Percentiles rank a stretch among this genome's conserved stretches.
These are phyloP conservation scores for Naganishia liquefaciens DNA, from an alignment of 1,284 basidiomycete species.

Conservation along the genomic window DNA sequence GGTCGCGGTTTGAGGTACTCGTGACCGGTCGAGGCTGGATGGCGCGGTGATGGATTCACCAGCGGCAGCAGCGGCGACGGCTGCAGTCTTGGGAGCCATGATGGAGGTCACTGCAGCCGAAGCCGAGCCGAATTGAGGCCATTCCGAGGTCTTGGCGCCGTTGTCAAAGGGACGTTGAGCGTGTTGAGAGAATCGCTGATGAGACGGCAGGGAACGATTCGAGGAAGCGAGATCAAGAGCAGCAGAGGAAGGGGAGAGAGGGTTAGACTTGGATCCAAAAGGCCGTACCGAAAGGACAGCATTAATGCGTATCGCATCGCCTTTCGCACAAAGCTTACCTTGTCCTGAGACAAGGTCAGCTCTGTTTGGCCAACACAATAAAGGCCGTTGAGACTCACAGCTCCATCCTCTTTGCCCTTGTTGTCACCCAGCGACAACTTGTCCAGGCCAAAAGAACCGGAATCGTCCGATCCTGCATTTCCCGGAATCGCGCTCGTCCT, in stretches of 20 bases:
- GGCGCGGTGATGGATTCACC: slow-evolving; percentile 43
- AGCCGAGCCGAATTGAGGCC: slow-evolving; percentile 79
- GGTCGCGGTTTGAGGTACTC: slow-evolving; percentile 10
- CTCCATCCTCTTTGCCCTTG: slow-evolving; percentile 58
- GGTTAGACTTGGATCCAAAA: slow-evolving; percentile 24
- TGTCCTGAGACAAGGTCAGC: slow-evolving; percentile 17
- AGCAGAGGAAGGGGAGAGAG: slow-evolving; percentile 82
- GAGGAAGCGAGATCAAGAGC: slow-evolving; percentile 89
- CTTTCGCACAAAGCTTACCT: neutral
- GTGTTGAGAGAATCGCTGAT: slow-evolving; percentile 62
- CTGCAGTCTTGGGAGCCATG: slow-evolving; percentile 57
- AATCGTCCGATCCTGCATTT: slow-evolving; percentile 40
- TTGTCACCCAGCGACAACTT: slow-evolving; percentile 44
- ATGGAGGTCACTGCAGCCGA: slow-evolving; percentile 62
- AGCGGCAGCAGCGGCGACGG: slow-evolving; percentile 67
- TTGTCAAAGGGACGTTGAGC: slow-evolving; percentile 61
- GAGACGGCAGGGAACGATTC: slow-evolving; percentile 65
- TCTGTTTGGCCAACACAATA: slow-evolving; percentile 8
- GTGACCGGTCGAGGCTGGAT: slow-evolving; percentile 40
- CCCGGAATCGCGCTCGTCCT: slow-evolving; percentile 42
- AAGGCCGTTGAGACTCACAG: too few relatives aligned
- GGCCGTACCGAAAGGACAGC: slow-evolving; percentile 35
- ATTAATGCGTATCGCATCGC: slow-evolving; percentile 44
- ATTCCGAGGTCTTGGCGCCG: slow-evolving; percentile 76
- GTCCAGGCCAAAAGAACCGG: slow-evolving; percentile 51